phyloP scores from a whole-genome alignment of 2,329 filamentous ascomycete species.

The Colletotrichum australisinense region DNA sequence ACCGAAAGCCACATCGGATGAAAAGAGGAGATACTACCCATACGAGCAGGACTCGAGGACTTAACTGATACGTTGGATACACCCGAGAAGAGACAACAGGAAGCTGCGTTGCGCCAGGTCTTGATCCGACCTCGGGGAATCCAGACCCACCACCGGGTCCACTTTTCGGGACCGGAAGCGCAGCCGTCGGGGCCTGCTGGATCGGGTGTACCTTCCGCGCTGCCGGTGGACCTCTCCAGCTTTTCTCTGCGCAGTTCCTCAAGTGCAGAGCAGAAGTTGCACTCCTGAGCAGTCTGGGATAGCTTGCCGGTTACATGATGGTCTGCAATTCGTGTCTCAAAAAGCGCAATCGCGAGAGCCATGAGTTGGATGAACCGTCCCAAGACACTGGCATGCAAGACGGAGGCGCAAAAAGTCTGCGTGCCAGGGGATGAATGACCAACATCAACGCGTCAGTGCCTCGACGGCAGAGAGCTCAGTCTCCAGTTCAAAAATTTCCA shows the following conservation, averaged over 20 bases:
- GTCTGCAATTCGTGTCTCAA: not conserved
- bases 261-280: not conserved
- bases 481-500: not conserved
- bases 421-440: not conserved
- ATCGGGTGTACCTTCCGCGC: not conserved
- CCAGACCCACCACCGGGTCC: not conserved
- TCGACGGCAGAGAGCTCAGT: not conserved
- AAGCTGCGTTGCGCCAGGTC: not conserved
- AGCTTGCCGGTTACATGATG: not conserved
- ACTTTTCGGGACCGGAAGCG: not conserved
- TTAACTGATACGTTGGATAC: not conserved
- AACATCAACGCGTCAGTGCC: slow-evolving; percentile 1
- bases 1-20: too few relatives aligned
- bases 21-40: too few relatives aligned
- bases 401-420: not conserved
- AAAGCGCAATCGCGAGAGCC: not conserved
- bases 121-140: not conserved
- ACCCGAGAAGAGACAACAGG: not conserved
- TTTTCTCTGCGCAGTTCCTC: not conserved
- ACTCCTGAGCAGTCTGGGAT: not conserved
- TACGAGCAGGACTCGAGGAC: too few relatives aligned
- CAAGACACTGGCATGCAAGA: not conserved
- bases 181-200: not conserved
- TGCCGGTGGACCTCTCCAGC: not conserved
- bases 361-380: not conserved